These are phyloP conservation scores for Globisporangium middletonii DNA, from an alignment of 352 stramenopile genomes.

Conservation along the genomic window DNA sequence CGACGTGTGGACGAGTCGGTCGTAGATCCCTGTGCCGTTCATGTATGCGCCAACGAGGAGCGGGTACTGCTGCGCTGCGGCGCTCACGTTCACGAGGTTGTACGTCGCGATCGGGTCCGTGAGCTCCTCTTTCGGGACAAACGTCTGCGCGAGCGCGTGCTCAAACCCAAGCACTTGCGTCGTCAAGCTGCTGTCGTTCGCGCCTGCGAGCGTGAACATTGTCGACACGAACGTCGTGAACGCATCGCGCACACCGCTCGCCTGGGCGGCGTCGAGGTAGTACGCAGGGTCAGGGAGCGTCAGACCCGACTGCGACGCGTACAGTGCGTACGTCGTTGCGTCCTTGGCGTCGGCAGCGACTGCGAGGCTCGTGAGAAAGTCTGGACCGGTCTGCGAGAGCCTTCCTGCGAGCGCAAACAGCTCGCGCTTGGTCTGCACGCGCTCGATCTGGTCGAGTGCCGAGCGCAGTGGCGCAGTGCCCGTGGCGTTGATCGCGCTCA, in stretches of 20 bases:
- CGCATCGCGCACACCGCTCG: conserved; percentile 53
- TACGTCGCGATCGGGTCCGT: conserved; percentile 87
- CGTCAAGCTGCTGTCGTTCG: conserved; percentile 22
- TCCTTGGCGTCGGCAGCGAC: conserved; percentile 81
- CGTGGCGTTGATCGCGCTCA: conserved; percentile 35
- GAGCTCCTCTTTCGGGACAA: conserved; percentile 87
- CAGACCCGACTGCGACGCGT: conserved; percentile 82
- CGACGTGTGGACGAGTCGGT: conserved; percentile 11
- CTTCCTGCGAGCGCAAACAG: conserved; percentile 50
- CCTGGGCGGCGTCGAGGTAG: conserved; percentile 87
- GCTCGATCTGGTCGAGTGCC: conserved; percentile 32
- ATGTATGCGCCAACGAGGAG: conserved; percentile 49
- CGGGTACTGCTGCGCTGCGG: conserved; percentile 40
- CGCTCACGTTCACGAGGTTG: conserved; percentile 79
- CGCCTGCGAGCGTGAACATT: conserved; percentile 62
- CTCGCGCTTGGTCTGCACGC: conserved; percentile 21
- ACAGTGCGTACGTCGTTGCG: conserved; percentile 71
- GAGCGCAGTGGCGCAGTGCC: conserved; percentile 27
- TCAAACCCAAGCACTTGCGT: conserved; percentile 85
- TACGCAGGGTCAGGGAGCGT: conserved; percentile 88
- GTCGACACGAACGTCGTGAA: conserved; percentile 77
- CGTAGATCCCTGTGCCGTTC: conserved; percentile 34
- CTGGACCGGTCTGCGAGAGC: conserved; percentile 45
- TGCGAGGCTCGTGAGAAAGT: conserved; percentile 77
- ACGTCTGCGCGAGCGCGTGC: conserved; percentile 65